A percentile compares a stretch with the other conserved stretches of the same genome.
phyloP scores from a whole-genome alignment of 805 yeast genomes.

The Wickerhamiella brachini region DNA sequence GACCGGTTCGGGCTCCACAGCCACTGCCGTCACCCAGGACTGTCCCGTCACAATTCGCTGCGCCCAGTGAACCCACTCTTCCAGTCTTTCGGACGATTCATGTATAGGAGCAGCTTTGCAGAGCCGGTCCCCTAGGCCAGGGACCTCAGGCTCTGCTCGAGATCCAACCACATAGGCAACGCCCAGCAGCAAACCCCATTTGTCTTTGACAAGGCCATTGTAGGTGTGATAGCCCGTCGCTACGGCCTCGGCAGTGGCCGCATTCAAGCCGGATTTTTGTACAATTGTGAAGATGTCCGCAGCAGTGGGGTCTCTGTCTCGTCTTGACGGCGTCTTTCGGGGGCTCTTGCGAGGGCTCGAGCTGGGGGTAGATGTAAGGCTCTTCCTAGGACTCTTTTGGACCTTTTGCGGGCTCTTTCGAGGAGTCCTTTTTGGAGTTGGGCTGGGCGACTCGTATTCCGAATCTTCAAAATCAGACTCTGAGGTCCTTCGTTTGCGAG shows the following conservation, averaged over 20 bases:
- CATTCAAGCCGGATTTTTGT: conserved; percentile 6
- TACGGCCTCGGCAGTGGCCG: conserved; percentile 11
- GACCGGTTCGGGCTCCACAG: conserved; percentile 15
- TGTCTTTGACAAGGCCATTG: conserved; percentile 22
- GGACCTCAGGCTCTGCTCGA: conserved; percentile 20
- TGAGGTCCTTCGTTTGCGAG: not conserved
- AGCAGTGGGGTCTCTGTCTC: conserved; percentile 5
- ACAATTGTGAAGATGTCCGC: conserved; percentile 4
- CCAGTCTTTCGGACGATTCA: conserved; percentile 9
- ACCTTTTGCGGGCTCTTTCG: conserved; percentile 2
- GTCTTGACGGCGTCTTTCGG: not conserved
- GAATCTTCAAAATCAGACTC: not conserved
- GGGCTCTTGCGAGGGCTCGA: not conserved
- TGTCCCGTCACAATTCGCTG: conserved; percentile 24
- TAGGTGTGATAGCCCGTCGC: conserved; percentile 19
- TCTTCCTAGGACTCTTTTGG: not conserved
- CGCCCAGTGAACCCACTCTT: conserved; percentile 25
- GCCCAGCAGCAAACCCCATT: conserved; percentile 25
- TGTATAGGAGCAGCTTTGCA: conserved; percentile 1
- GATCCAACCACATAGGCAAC: conserved; percentile 19
- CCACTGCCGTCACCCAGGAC: conserved; percentile 20
- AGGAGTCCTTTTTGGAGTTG: conserved; percentile 6
- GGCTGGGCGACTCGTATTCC: conserved; percentile 1
- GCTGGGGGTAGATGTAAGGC: not conserved
- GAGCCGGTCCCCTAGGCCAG: conserved; percentile 4